Conservation (phyloP, 805 yeast species). For the Spathaspora sp. region DNA sequence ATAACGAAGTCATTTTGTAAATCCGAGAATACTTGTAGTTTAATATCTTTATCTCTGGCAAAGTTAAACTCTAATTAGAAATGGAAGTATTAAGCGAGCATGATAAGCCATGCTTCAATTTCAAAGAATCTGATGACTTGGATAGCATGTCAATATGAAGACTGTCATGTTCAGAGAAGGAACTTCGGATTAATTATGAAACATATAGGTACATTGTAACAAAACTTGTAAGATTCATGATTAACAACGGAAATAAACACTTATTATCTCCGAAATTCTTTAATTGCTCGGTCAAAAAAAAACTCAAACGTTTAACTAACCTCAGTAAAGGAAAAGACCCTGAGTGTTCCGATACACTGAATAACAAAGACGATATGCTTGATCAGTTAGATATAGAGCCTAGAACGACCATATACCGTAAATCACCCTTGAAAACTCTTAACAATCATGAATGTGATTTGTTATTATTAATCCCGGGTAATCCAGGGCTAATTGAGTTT, state of each 20-base stretch:
- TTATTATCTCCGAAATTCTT: background rate
- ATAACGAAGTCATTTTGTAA: background rate
- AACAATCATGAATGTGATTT: constrained; percentile 24
- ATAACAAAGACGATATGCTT: background rate
- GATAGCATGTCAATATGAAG: no score
- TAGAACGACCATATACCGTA: constrained; percentile 25
- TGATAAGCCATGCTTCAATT: no score
- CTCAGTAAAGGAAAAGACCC: background rate
- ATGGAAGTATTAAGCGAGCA: no score
- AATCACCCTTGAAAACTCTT: constrained; percentile 8
- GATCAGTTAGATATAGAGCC: constrained; percentile 4
- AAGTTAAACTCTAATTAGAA: no score
- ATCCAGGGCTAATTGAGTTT: constrained; percentile 70
- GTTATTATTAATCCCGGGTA: constrained; percentile 67
- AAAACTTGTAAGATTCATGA: background rate
- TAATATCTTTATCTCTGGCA: no score
- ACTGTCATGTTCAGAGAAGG: no score
- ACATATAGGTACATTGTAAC: no score
- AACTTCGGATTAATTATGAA: no score
- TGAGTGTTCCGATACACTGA: background rate
- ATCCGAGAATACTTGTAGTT: background rate
- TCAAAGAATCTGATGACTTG: no score
- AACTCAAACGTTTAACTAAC: background rate
- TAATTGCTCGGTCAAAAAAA: background rate
- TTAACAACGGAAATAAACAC: background rate